These are phyloP conservation scores for Zygosaccharomyces rouxii DNA, from an alignment of 805 yeast genomes.

Conservation along the genomic window DNA sequence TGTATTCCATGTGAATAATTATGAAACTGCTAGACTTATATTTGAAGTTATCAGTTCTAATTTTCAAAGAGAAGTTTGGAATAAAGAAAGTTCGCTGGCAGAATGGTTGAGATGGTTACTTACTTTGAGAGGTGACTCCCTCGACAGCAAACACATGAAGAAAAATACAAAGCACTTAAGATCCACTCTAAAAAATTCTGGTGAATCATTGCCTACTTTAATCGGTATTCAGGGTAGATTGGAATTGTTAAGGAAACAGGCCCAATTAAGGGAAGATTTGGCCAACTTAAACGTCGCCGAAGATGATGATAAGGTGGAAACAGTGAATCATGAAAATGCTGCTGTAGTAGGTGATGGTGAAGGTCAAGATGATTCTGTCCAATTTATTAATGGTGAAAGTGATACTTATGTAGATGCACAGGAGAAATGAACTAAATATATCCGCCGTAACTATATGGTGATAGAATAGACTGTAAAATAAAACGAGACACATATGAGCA, in stretches of 20 bases:
- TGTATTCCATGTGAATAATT: slow-evolving; percentile 38
- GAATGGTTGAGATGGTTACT: slow-evolving; percentile 82
- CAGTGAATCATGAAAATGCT: slow-evolving; percentile 27
- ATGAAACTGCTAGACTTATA: slow-evolving; percentile 40
- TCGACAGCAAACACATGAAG: slow-evolving; percentile 18
- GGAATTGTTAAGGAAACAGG: slow-evolving; percentile 70
- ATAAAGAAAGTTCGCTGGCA: slow-evolving; percentile 26
- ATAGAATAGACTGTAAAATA: neutral
- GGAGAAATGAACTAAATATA: slow-evolving; percentile 19
- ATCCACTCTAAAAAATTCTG: slow-evolving; percentile 50
- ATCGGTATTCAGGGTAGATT: slow-evolving; percentile 83
- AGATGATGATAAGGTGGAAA: slow-evolving; percentile 33
- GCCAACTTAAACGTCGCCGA: slow-evolving; percentile 37
- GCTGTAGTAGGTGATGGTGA: slow-evolving; percentile 42
- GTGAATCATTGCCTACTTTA: slow-evolving; percentile 60
- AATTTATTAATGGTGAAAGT: slow-evolving; percentile 42
- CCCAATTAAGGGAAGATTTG: slow-evolving; percentile 58
- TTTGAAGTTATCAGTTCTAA: slow-evolving; percentile 45
- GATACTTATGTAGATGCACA: slow-evolving; percentile 42
- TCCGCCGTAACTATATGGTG: neutral
- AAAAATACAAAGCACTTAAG: slow-evolving; percentile 53
- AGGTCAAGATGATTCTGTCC: slow-evolving; percentile 33
- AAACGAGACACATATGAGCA: neutral
- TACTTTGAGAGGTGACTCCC: slow-evolving; percentile 53
- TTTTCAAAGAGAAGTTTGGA: slow-evolving; percentile 38